Percentiles rank a stretch among this genome's conserved stretches.
These are phyloP conservation scores for Colletotrichum sp. DNA, from an alignment of 2,329 filamentous ascomycete species.

Conservation along the genomic window DNA sequence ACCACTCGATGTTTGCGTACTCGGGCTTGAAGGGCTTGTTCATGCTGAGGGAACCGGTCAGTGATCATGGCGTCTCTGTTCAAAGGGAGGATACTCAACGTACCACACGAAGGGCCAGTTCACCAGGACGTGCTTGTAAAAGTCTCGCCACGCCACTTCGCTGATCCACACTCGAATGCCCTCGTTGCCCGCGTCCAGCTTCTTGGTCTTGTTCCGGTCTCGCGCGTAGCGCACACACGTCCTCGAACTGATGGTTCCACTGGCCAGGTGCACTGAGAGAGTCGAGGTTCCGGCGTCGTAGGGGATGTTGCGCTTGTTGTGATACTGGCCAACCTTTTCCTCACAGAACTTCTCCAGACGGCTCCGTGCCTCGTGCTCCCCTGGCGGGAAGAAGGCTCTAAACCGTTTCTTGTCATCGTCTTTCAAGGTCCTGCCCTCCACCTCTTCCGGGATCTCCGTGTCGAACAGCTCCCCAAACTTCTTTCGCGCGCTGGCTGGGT, in stretches of 20 bases:
- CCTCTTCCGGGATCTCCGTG: conserved; percentile 63
- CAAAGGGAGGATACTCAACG: conserved; percentile 26
- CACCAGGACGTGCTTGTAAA: conserved; percentile 85
- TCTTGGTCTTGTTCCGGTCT: conserved; percentile 65
- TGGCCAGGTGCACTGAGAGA: conserved; percentile 75
- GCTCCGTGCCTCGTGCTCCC: conserved; percentile 72
- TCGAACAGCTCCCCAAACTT: conserved; percentile 64
- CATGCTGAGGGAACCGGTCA: conserved; percentile 42
- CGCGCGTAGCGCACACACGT: conserved; percentile 70
- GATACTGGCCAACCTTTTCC: conserved; percentile 67
- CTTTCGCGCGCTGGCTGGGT: conserved; percentile 38
- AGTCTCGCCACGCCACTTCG: conserved; percentile 86
- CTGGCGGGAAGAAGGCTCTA: conserved; percentile 71
- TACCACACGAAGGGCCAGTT: conserved; percentile 85
- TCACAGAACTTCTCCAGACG: conserved; percentile 72
- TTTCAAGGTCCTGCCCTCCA: conserved; percentile 66
- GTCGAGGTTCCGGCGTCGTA: conserved; percentile 66
- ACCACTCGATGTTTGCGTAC: conserved; percentile 84
- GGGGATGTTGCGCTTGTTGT: conserved; percentile 70
- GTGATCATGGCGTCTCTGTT: neutral
- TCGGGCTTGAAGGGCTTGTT: conserved; percentile 77
- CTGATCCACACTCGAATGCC: conserved; percentile 79
- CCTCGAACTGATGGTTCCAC: conserved; percentile 70
- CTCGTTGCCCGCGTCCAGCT: conserved; percentile 68
- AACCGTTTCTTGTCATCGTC: conserved; percentile 64